Percentiles rank a stretch among this genome's conserved stretches.
Conservation (phyloP, 768 basidiomycete genomes). For the Psilocybe cyanescens region DNA sequence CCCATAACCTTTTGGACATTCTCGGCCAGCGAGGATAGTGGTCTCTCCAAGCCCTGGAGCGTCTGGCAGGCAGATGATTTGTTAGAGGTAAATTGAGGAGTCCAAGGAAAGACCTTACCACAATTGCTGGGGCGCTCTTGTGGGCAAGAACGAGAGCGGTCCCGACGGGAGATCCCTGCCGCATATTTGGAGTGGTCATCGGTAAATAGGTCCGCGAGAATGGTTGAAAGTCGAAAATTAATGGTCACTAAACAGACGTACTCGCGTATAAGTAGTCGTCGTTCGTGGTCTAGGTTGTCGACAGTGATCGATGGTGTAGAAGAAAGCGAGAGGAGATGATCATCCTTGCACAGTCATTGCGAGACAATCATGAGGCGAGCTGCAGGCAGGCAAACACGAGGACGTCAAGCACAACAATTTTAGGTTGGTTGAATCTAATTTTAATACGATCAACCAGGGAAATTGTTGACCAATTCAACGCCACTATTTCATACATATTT, state of each 20-base stretch:
- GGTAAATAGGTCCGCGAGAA: not conserved
- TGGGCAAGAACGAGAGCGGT: conserved; percentile 2
- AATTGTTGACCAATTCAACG: too few relatives aligned
- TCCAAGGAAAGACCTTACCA: conserved; percentile 1
- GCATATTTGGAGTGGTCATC: conserved; percentile 2
- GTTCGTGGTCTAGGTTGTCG: not conserved
- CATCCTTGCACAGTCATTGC: not conserved
- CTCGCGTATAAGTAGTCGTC: not conserved
- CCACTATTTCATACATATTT: too few relatives aligned
- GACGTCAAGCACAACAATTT: not conserved
- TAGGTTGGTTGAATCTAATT: not conserved
- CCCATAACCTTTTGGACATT: conserved; percentile 20
- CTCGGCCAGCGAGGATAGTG: conserved; percentile 20
- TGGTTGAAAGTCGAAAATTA: not conserved
- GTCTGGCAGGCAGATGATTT: conserved; percentile 2
- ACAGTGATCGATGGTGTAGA: not conserved
- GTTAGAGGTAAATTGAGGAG: not conserved
- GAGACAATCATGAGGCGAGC: not conserved
- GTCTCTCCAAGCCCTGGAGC: conserved; percentile 17
- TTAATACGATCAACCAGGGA: too few relatives aligned
- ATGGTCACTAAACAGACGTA: not conserved
- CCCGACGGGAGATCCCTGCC: not conserved
- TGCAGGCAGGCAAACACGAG: not conserved
- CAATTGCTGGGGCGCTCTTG: conserved; percentile 1
- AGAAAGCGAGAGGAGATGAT: not conserved